Evolutionary conservation across 2,329 filamentous ascomycete genomes (phyloP).

Genomic region (Pyrenophora tritici-repentis): DNA sequence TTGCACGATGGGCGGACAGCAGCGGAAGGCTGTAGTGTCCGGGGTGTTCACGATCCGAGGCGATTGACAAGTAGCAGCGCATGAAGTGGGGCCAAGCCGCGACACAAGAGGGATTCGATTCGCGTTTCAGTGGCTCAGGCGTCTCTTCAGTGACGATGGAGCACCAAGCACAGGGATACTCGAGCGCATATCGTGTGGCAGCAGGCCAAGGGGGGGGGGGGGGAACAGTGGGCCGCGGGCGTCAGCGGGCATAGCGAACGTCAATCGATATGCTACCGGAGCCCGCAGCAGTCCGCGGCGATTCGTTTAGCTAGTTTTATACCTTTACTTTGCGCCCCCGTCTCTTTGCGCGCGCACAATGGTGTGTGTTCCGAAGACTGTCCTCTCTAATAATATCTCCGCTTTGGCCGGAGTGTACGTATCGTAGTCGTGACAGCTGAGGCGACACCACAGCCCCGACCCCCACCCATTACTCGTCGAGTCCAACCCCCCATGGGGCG

Average conservation of each 20-base stretch:
- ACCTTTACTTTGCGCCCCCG: not conserved
- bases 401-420: not conserved
- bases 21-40: too few species aligned
- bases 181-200: slow-evolving; percentile 3
- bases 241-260: slow-evolving; percentile 8
- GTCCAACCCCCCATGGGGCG: slow-evolving; percentile 9
- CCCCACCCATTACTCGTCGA: slow-evolving; percentile 12
- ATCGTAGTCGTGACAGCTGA: not conserved
- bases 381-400: not conserved
- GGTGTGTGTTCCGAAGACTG: not conserved
- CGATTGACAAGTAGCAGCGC: not conserved
- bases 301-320: not conserved
- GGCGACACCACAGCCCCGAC: too few species aligned
- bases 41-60: not conserved
- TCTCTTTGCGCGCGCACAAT: slow-evolving; percentile 4
- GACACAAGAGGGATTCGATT: too few species aligned
- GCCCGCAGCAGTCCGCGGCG: slow-evolving; percentile 1
- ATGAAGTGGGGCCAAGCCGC: not conserved
- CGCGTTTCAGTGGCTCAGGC: slow-evolving; percentile 1
- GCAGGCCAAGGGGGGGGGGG: not conserved
- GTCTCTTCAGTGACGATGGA: not conserved
- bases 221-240: slow-evolving; percentile 9
- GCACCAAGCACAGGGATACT: not conserved
- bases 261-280: slow-evolving; percentile 9
- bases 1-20: too few species aligned